phyloP scores from a whole-genome alignment of 2,329 filamentous ascomycete species.

The Akanthomyces dipterigenus region DNA sequence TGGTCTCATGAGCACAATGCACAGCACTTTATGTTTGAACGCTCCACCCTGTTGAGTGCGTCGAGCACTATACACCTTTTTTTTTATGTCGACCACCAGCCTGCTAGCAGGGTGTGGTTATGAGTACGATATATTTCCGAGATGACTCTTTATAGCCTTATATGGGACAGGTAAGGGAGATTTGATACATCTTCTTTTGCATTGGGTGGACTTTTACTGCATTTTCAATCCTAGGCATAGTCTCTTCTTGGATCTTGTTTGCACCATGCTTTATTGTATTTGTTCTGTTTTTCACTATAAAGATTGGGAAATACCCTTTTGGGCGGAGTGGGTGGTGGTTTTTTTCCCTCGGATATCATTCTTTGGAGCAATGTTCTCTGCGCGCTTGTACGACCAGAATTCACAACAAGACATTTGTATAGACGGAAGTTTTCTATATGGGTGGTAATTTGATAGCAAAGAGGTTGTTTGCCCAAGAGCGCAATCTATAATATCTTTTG shows the following conservation, averaged over 20 bases:
- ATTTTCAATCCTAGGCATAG: conserved; percentile 1
- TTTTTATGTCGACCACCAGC: not conserved
- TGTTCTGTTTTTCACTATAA: not conserved
- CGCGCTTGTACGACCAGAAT: conserved; percentile 7
- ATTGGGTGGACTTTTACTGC: conserved; percentile 8
- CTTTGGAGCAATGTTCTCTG: conserved; percentile 11
- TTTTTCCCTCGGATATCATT: conserved; percentile 8
- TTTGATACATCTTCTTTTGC: not conserved
- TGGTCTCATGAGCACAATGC: conserved; percentile 3
- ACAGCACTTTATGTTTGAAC: not conserved
- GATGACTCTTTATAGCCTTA: not conserved
- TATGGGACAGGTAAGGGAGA: not conserved
- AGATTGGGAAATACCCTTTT: conserved; percentile 12
- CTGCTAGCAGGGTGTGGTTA: not conserved
- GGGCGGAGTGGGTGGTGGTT: conserved; percentile 9
- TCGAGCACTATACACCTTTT: not conserved
- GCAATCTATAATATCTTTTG: not conserved
- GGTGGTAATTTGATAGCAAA: not conserved
- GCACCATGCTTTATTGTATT: conserved; percentile 15
- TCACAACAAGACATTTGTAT: not conserved
- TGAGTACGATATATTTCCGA: not conserved
- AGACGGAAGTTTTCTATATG: not conserved
- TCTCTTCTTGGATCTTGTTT: not conserved
- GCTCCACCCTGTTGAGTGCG: not conserved
- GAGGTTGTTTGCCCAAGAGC: not conserved